Evolutionary conservation across 495 filamentous ascomycete genomes (phyloP).

Genomic region (Hypoxylon crocopeplum): DNA sequence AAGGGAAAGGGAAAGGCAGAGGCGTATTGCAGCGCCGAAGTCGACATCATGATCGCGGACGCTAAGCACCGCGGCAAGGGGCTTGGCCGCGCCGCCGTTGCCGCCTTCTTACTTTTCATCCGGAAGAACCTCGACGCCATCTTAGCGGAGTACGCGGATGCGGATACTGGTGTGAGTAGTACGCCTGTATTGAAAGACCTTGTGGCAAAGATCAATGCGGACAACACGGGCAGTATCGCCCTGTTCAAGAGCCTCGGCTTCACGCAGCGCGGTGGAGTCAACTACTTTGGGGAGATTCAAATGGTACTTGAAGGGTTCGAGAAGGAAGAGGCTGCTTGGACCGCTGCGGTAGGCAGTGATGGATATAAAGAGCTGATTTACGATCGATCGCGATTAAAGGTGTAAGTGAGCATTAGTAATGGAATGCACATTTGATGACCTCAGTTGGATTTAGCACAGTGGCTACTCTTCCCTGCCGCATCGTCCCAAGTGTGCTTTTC

Average conservation of each 20-base stretch:
- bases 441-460: no score
- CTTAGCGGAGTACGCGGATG: slow-evolving; percentile 61
- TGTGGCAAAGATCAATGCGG: slow-evolving; percentile 55
- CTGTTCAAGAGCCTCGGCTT: slow-evolving; percentile 58
- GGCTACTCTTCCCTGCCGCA: no score
- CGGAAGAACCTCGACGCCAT: slow-evolving; percentile 55
- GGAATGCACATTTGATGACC: background rate
- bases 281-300: slow-evolving; percentile 60
- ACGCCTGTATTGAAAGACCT: slow-evolving; percentile 41
- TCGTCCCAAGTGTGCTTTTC: no score
- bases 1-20: slow-evolving; percentile 2
- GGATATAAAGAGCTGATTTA: slow-evolving; percentile 23
- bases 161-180: background rate
- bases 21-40: slow-evolving; percentile 65
- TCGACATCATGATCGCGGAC: slow-evolving; percentile 89
- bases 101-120: slow-evolving; percentile 73
- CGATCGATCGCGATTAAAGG: slow-evolving; percentile 16
- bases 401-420: background rate
- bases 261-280: slow-evolving; percentile 47
- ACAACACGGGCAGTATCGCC: slow-evolving; percentile 48
- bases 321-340: background rate
- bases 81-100: slow-evolving; percentile 68
- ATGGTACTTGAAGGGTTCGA: slow-evolving; percentile 45
- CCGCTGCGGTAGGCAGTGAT: background rate
- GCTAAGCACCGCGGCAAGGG: slow-evolving; percentile 65